phyloP scores from a whole-genome alignment of 2,329 filamentous ascomycete species.

The Falciphora oryzae region DNA sequence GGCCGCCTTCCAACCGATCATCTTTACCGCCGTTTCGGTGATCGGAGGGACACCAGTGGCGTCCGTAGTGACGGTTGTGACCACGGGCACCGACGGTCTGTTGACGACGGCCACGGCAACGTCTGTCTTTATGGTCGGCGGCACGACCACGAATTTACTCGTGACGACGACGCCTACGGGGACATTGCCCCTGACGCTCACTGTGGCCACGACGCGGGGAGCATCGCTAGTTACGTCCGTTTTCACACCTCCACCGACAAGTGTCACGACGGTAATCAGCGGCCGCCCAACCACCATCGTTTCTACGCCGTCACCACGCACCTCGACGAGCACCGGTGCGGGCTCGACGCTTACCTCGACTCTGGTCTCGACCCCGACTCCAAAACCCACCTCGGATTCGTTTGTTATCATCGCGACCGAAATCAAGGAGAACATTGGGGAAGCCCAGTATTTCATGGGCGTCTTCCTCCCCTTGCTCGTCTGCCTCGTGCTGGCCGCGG shows the following conservation, averaged over 20 bases:
- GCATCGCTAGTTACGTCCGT: constrained; percentile 20
- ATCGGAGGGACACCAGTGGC: constrained; percentile 16
- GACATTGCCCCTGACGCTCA: constrained; percentile 19
- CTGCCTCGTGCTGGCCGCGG: constrained; percentile 32
- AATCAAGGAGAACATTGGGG: constrained; percentile 20
- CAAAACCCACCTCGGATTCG: constrained; percentile 1
- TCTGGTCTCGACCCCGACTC: constrained; percentile 17
- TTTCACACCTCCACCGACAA: constrained; percentile 18
- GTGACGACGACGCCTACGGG: constrained; percentile 23
- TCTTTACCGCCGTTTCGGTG: constrained; percentile 14
- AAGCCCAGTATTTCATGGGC: constrained; percentile 32
- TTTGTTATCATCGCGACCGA: constrained; percentile 17
- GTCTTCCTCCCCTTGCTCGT: constrained; percentile 36
- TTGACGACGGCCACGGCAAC: constrained; percentile 20
- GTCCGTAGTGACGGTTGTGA: constrained; percentile 16
- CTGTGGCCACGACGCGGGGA: constrained; percentile 18
- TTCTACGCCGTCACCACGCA: constrained; percentile 22
- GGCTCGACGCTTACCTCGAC: constrained; percentile 20
- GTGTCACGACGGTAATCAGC: constrained; percentile 21
- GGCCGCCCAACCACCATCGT: constrained; percentile 23
- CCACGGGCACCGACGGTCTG: constrained; percentile 19
- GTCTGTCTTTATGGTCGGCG: constrained; percentile 22
- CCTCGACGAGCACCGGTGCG: constrained; percentile 19
- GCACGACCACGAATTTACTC: constrained; percentile 20
- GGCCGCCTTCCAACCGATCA: constrained; percentile 14